These are phyloP conservation scores for Yueomyces sinensis DNA, from an alignment of 805 yeast species.

Conservation along the genomic window DNA sequence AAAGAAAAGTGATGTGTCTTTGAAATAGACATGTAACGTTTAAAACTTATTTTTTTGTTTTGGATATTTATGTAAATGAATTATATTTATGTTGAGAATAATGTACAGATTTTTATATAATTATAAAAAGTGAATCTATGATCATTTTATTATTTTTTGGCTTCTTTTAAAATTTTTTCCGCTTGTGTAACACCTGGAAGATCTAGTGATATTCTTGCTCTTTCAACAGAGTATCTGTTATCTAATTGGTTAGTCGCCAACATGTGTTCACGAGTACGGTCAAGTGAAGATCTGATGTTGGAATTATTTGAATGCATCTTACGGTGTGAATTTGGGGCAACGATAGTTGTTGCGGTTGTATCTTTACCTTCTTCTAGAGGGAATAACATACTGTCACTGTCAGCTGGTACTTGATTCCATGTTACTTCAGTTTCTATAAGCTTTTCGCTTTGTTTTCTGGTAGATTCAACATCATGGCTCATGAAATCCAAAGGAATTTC, in stretches of 20 bases:
- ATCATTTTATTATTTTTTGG: neutral
- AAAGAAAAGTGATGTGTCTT: too few species aligned
- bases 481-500: conserved; percentile 27
- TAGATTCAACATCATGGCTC: neutral
- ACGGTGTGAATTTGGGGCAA: neutral
- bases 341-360: neutral
- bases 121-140: neutral
- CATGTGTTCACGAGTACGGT: conserved; percentile 27
- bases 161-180: conserved; percentile 4
- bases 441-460: conserved; percentile 2
- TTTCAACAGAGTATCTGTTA: conserved; percentile 27
- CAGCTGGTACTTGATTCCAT: neutral
- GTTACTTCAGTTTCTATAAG: neutral
- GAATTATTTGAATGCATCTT: neutral
- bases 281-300: conserved; percentile 24
- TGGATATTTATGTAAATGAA: too few species aligned
- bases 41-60: too few species aligned
- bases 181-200: conserved; percentile 30
- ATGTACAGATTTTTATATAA: too few species aligned
- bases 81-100: too few species aligned
- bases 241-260: conserved; percentile 25
- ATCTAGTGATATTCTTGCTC: conserved; percentile 29
- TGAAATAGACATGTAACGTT: too few species aligned
- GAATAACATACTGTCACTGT: conserved; percentile 19
- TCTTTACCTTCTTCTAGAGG: conserved; percentile 7